Conservation (phyloP, 139 green algal species). For the Chlorokybus atmophyticus region DNA sequence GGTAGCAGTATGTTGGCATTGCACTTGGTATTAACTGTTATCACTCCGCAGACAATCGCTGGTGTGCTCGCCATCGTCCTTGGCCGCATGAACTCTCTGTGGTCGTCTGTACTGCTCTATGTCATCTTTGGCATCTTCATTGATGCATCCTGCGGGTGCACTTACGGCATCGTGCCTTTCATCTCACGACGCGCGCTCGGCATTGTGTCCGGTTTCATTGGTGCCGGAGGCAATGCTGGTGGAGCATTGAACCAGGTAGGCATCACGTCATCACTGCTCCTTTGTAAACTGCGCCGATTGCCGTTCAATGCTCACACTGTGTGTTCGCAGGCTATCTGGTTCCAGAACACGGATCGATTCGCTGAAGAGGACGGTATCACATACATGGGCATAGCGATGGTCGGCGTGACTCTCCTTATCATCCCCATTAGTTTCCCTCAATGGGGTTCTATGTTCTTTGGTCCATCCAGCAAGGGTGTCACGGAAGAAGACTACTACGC, state of each 20-base stretch:
- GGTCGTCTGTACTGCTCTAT: conserved; percentile 59
- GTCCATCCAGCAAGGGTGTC: conserved; percentile 35
- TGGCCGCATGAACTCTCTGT: conserved; percentile 44
- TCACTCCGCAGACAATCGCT: conserved; percentile 33
- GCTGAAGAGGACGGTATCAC: conserved; percentile 46
- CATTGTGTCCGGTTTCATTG: conserved; percentile 71
- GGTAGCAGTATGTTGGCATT: background rate
- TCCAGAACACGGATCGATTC: background rate
- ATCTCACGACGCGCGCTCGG: conserved; percentile 65
- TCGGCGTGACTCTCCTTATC: conserved; percentile 51
- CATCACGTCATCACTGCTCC: background rate
- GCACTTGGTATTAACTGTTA: conserved; percentile 4
- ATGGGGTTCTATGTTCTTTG: conserved; percentile 78
- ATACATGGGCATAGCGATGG: conserved; percentile 80
- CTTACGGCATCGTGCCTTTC: conserved; percentile 81
- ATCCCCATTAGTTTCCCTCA: conserved; percentile 75
- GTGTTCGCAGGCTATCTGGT: background rate
- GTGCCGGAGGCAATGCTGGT: conserved; percentile 80
- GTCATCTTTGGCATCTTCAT: conserved; percentile 72
- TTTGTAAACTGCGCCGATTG: background rate
- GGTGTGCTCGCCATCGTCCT: conserved; percentile 68
- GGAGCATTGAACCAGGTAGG: conserved; percentile 49
- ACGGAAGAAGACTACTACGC: too few relatives aligned
- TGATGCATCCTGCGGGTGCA: conserved; percentile 23
- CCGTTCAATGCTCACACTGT: background rate